These are phyloP conservation scores for Colletotrichum sojae DNA, from an alignment of 2,329 filamentous ascomycete species.

Conservation along the genomic window DNA sequence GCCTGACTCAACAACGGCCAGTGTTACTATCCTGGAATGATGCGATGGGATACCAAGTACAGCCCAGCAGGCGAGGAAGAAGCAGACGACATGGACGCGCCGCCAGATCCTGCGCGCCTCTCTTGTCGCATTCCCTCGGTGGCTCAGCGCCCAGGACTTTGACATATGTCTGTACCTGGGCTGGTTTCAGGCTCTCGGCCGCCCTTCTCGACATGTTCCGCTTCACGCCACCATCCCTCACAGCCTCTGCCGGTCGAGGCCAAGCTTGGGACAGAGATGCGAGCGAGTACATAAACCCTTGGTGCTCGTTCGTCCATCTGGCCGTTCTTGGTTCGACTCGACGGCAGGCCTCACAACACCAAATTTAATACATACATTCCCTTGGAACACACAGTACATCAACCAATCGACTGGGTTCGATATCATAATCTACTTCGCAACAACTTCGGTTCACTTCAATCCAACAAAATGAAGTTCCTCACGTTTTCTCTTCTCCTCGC, in stretches of 20 bases:
- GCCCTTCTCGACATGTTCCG: conserved; percentile 27
- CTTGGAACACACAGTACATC: conserved; percentile 25
- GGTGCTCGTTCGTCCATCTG: neutral
- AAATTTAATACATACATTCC: conserved; percentile 36
- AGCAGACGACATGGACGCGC: conserved; percentile 7
- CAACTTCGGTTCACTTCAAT: conserved; percentile 33
- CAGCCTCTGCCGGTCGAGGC: neutral
- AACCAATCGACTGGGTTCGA: conserved; percentile 3
- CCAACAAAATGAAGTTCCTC: conserved; percentile 39
- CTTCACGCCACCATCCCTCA: conserved; percentile 21
- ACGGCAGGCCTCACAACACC: conserved; percentile 36
- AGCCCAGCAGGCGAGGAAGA: neutral
- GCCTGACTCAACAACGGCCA: conserved; percentile 25
- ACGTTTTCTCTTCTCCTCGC: conserved; percentile 33
- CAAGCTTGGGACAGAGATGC: conserved; percentile 15
- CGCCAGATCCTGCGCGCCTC: neutral
- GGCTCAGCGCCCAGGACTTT: conserved; percentile 34
- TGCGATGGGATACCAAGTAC: conserved; percentile 4
- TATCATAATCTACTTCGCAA: neutral
- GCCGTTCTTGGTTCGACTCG: neutral
- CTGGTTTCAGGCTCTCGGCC: conserved; percentile 34
- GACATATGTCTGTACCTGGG: conserved; percentile 27
- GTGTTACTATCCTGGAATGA: conserved; percentile 25
- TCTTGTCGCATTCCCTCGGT: neutral
- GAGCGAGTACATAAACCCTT: conserved; percentile 28